phyloP scores from a whole-genome alignment of 495 filamentous ascomycete genomes.

The Ascobolus immersus region DNA sequence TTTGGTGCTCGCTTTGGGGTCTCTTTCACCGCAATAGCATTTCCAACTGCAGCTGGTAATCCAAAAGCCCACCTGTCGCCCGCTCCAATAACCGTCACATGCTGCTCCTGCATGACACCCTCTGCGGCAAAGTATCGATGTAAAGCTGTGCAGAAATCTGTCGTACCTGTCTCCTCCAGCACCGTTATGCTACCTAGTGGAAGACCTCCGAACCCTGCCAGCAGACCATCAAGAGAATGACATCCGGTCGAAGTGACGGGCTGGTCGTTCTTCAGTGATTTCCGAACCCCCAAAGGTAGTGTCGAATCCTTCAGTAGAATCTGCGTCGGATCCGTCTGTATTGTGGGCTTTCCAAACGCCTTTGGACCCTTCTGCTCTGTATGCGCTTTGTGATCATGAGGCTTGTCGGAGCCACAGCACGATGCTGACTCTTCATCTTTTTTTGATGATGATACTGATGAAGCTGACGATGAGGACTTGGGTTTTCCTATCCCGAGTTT shows the following conservation, averaged over 20 bases:
- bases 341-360: no score
- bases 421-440: no score
- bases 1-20: slow-evolving; percentile 18
- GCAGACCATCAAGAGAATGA: slow-evolving; percentile 52
- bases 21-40: slow-evolving; percentile 21
- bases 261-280: slow-evolving; percentile 71
- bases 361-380: no score
- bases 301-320: no score
- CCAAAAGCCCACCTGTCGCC: slow-evolving; percentile 57
- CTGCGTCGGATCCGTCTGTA: no score
- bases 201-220: slow-evolving; percentile 74
- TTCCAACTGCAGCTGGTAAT: slow-evolving; percentile 38
- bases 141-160: slow-evolving; percentile 69
- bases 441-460: no score
- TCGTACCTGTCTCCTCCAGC: slow-evolving; percentile 80
- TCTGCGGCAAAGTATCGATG: slow-evolving; percentile 81
- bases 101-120: slow-evolving; percentile 74
- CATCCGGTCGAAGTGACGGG: slow-evolving; percentile 79
- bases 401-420: no score
- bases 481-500: no score
- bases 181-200: slow-evolving; percentile 56
- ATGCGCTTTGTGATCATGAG: no score
- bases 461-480: no score
- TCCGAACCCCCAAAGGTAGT: slow-evolving; percentile 42
- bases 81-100: slow-evolving; percentile 59